These are phyloP conservation scores for Talaromyces amestolkiae DNA, from an alignment of 2,329 filamentous ascomycete species.

Conservation along the genomic window DNA sequence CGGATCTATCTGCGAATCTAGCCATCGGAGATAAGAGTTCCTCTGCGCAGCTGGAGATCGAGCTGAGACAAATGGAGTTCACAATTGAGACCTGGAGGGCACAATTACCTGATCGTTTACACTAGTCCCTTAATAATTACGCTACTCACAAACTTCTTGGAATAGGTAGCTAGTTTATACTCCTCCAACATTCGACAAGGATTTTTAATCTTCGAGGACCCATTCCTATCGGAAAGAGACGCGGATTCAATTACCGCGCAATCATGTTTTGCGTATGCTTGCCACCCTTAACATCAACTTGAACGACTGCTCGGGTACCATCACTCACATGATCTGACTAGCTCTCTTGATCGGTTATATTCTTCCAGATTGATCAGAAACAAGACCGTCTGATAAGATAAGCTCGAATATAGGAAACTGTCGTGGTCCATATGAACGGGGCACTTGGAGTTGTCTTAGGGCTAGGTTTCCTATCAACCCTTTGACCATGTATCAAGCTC, in stretches of 20 bases:
- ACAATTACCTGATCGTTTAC: constrained; percentile 4
- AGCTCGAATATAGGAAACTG: neutral
- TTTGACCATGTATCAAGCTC: neutral
- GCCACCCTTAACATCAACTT: no score
- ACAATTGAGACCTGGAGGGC: neutral
- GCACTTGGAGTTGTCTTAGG: neutral
- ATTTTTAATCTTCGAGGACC: neutral
- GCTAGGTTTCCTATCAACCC: neutral
- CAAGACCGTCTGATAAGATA: neutral
- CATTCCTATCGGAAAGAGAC: neutral
- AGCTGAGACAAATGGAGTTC: neutral
- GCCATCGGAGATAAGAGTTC: constrained; percentile 1
- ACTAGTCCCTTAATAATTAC: neutral
- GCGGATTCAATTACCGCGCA: neutral
- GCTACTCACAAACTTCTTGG: constrained; percentile 2
- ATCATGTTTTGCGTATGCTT: neutral
- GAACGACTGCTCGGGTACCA: no score
- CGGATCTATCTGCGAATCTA: neutral
- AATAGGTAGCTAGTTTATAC: neutral
- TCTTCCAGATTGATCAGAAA: neutral
- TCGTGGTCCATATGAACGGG: neutral
- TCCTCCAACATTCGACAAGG: neutral
- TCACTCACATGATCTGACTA: no score
- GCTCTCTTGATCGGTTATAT: no score
- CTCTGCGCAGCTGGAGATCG: neutral